These are phyloP conservation scores for Ceratobasidium sp. DNA, from an alignment of 1,284 basidiomycete species.

Conservation along the genomic window DNA sequence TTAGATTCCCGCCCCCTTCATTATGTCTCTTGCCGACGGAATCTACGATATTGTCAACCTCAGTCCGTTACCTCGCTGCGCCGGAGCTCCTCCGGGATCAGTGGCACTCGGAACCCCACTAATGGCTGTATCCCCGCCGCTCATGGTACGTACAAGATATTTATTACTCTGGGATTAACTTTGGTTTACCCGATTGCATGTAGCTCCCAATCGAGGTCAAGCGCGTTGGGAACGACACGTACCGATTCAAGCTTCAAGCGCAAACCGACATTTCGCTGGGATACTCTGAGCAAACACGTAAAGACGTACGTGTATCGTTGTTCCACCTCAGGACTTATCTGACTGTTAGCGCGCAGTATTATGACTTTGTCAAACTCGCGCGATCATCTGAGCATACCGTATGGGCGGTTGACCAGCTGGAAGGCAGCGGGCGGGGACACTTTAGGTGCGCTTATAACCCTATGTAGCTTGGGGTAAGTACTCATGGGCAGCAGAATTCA, in stretches of 20 bases:
- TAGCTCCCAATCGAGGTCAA: conserved; percentile 2
- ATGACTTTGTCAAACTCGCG: background rate
- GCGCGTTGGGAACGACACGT: background rate
- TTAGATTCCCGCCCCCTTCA: background rate
- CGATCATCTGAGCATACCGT: background rate
- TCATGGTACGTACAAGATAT: background rate
- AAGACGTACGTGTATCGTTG: background rate
- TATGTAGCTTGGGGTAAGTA: background rate
- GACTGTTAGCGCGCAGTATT: background rate
- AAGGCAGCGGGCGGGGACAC: background rate
- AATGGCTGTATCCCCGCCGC: background rate
- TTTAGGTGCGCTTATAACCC: background rate
- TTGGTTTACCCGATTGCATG: background rate
- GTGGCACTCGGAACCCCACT: background rate
- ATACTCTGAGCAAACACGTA: background rate
- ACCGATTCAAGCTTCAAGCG: background rate
- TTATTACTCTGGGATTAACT: background rate
- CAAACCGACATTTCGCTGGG: background rate
- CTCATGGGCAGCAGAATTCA: background rate
- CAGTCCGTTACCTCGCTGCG: background rate
- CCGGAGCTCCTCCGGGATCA: background rate
- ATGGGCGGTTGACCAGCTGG: background rate
- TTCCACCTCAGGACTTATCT: background rate
- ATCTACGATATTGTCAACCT: conserved; percentile 1
- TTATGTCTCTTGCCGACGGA: background rate